Base-by-base conservation (phyloP, 2,329 filamentous ascomycete genomes). In the Mycosphaerella sp. region DNA sequence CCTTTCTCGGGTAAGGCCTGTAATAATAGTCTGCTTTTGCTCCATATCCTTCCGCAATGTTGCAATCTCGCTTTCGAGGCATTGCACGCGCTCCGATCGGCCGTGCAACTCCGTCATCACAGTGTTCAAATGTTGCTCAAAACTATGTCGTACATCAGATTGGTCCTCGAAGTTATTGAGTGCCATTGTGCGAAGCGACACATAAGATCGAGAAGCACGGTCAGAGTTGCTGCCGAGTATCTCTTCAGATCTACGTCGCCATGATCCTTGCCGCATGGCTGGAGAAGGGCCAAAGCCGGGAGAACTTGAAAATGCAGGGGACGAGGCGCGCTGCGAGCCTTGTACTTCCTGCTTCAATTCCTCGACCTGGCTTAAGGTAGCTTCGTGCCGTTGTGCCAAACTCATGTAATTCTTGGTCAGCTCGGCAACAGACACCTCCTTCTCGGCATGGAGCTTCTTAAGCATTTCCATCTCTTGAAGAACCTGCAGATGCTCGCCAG, bases 31-130 rank as follows among this genome's bases (percentile, higher is more conserved):
- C 76, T 91, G 89, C 79, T 98, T 98, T 56, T 81, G 84, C 66
- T 98, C 93, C 85, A 97, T 95, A 69, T 98, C 93, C 73, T 89
- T 95, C 74, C 88, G 93, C 17, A 89, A 81, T 3, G 82, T 84
- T 21, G 83, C 76, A 50, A 96, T 80, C 60, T 95, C 91, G 5
- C 83, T 82, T 69, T 98, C 93, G 12, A 98, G 76, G 62, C 90
- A 84, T 64, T 94, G 87, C 47, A 96, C 90, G 25, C 90, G 84
- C 68, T 97, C 90, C 35, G 90, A 90, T 37, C 90, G 83, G 8
- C 78, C 78, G 58, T 95, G 86, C 30, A 98, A 76, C 67, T 98
- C 93, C 62, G 93, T 87, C 84, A 96, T 91, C 52, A 91, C 89
- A 1, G 88, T 80, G 64, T 93, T 93, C 37, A 98, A 74, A 66